Conservation (phyloP, 306 rosid species). For the Vigna unguiculata region DNA sequence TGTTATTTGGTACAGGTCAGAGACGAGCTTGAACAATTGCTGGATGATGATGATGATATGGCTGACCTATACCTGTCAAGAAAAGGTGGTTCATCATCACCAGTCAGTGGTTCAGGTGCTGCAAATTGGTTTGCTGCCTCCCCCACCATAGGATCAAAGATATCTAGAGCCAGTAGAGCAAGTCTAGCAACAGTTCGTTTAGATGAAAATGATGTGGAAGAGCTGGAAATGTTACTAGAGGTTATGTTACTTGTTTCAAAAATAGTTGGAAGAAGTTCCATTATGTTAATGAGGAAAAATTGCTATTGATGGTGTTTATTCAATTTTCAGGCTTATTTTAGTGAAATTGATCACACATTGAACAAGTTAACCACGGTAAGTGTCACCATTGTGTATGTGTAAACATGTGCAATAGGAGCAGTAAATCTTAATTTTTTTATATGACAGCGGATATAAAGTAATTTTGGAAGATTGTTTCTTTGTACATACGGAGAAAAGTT, state of each 20-base stretch:
- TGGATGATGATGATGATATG: slow-evolving; percentile 96
- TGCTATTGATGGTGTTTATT: slow-evolving; percentile 34
- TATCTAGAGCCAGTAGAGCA: slow-evolving; percentile 85
- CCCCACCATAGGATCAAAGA: slow-evolving; percentile 80
- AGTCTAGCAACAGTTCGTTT: slow-evolving; percentile 75
- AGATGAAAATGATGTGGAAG: slow-evolving; percentile 90
- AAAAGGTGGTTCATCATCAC: slow-evolving; percentile 76
- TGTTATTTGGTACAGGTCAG: slow-evolving; percentile 56
- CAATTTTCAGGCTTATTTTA: slow-evolving; percentile 86
- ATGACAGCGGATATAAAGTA: neutral
- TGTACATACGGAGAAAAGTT: neutral
- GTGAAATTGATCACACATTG: slow-evolving; percentile 89
- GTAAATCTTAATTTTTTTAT: slow-evolving; percentile 5
- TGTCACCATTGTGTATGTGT: neutral
- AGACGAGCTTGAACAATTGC: slow-evolving; percentile 94
- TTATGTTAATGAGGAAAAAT: slow-evolving; percentile 2
- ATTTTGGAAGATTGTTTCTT: slow-evolving; percentile 17
- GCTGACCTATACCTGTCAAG: slow-evolving; percentile 95
- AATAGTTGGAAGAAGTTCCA: slow-evolving; percentile 1
- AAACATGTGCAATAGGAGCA: neutral
- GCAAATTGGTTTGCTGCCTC: slow-evolving; percentile 73
- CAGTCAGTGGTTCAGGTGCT: slow-evolving; percentile 72
- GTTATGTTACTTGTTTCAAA: slow-evolving; percentile 47
- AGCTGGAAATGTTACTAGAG: slow-evolving; percentile 97
- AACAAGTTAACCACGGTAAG: slow-evolving; percentile 86